Evolutionary conservation across 441 rosid genomes (phyloP).

Genomic region (Rhodomyrtus psidioides): DNA sequence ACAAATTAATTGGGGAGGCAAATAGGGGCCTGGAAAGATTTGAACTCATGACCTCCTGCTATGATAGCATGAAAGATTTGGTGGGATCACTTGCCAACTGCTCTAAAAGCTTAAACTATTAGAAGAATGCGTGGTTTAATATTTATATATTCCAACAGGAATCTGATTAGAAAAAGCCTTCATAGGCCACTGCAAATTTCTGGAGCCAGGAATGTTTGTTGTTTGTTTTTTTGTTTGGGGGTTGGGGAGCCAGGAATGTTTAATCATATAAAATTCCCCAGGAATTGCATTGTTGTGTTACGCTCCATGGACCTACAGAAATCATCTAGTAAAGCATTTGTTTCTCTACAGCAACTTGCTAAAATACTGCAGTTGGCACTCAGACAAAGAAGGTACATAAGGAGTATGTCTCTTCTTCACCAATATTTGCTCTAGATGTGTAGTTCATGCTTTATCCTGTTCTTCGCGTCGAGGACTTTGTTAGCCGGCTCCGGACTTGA

Average conservation of each 20-base stretch:
- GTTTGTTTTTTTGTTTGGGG: no score
- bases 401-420: background rate
- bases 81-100: no score
- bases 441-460: background rate
- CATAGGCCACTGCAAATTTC: slow-evolving; percentile 54
- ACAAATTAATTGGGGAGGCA: no score
- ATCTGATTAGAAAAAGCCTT: slow-evolving; percentile 59
- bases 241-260: slow-evolving; percentile 8
- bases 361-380: slow-evolving; percentile 65
- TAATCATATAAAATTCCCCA: slow-evolving; percentile 39
- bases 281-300: slow-evolving; percentile 58
- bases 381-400: slow-evolving; percentile 60
- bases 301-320: slow-evolving; percentile 76
- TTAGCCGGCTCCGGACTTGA: background rate
- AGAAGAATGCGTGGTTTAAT: no score
- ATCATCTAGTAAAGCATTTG: slow-evolving; percentile 49
- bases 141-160: no score
- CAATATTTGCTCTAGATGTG: background rate
- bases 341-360: slow-evolving; percentile 61
- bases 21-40: no score
- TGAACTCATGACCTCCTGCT: no score
- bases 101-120: no score
- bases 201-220: slow-evolving; percentile 15
- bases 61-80: no score
- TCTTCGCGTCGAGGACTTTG: background rate